A percentile compares a stretch with the other conserved stretches of the same genome.
These are phyloP conservation scores for Rhizopogon sp. DNA, from an alignment of 768 basidiomycete species.

Conservation along the genomic window DNA sequence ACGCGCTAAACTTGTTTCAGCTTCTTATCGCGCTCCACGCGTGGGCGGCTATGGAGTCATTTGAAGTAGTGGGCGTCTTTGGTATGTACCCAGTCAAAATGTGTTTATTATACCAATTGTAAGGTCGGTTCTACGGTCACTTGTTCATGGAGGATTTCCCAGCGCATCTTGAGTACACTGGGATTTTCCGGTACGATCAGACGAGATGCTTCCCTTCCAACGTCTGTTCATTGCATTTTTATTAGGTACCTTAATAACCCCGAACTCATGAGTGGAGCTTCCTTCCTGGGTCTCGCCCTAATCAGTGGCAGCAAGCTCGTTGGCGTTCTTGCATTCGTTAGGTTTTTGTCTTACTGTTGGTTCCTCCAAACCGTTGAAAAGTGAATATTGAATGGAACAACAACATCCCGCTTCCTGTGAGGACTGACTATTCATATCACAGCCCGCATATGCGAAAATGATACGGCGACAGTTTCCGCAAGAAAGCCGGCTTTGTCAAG, in stretches of 20 bases:
- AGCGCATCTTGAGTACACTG: conserved; percentile 86
- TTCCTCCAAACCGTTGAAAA: conserved; percentile 90
- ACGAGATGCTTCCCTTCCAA: neutral
- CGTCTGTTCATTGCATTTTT: neutral
- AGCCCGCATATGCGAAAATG: conserved; percentile 99
- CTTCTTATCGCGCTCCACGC: conserved; percentile 81
- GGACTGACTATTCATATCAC: neutral
- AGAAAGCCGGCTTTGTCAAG: conserved; percentile 96
- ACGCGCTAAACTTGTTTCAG: conserved; percentile 32
- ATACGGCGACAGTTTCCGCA: conserved; percentile 89
- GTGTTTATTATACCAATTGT: neutral
- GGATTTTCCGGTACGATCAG: conserved; percentile 78
- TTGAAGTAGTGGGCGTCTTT: conserved; percentile 89
- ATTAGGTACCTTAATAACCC: conserved; percentile 88
- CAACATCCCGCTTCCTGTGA: neutral
- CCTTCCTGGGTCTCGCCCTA: conserved; percentile 89
- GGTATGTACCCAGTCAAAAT: conserved; percentile 40
- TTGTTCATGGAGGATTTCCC: conserved; percentile 96
- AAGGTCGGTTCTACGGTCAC: conserved; percentile 98
- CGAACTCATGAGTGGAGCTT: conserved; percentile 92
- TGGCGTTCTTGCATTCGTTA: conserved; percentile 74
- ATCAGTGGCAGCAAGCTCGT: conserved; percentile 94
- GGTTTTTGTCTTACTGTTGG: conserved; percentile 92
- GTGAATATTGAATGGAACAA: conserved; percentile 40
- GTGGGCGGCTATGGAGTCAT: conserved; percentile 89